These are phyloP conservation scores for Flaveria trinervia DNA, from an alignment of 129 eudicot species.

Conservation along the genomic window DNA sequence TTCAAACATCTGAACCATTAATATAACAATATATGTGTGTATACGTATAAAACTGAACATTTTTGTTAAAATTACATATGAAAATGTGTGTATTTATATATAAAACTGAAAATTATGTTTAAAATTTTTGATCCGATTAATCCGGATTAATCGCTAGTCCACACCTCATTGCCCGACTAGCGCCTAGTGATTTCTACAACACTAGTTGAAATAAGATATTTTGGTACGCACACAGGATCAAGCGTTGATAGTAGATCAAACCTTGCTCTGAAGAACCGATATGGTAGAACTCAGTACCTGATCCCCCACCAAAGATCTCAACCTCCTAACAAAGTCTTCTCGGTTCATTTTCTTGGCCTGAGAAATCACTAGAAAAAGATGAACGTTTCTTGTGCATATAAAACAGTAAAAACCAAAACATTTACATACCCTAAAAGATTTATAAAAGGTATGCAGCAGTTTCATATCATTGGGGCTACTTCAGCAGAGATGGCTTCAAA, in stretches of 20 bases:
- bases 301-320: conserved; percentile 65
- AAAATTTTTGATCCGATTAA: too few species aligned
- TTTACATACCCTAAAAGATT: conserved; percentile 44
- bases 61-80: too few species aligned
- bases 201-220: neutral
- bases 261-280: conserved; percentile 54
- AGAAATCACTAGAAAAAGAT: neutral
- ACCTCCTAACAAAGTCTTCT: conserved; percentile 51
- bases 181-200: too few species aligned
- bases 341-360: conserved; percentile 50
- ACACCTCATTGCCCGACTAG: too few species aligned
- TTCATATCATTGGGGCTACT: conserved; percentile 47
- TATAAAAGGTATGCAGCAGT: conserved; percentile 39
- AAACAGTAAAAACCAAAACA: neutral
- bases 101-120: too few species aligned
- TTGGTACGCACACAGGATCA: neutral
- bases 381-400: neutral
- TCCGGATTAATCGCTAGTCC: too few species aligned
- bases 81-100: too few species aligned
- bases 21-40: too few species aligned
- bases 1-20: too few species aligned
- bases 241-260: conserved; percentile 13
- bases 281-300: conserved; percentile 50
- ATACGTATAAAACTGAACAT: too few species aligned
- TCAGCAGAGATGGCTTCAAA: conserved; percentile 50